A percentile compares a stretch with the other conserved stretches of the same genome.
phyloP scores from a whole-genome alignment of 345 rosid species.

The Gossypium sturtianum region DNA sequence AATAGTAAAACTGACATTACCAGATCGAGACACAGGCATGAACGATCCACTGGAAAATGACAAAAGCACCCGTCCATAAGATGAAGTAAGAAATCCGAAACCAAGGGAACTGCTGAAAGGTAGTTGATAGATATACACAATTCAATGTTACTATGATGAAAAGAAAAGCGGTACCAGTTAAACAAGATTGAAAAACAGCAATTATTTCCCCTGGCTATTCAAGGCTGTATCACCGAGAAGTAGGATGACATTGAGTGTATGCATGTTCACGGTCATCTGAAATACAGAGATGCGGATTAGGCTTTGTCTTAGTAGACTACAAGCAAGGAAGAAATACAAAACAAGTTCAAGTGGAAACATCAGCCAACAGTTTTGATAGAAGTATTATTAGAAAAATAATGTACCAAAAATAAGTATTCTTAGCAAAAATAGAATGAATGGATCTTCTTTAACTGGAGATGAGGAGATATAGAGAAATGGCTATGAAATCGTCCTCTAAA shows the following conservation, averaged over 20 bases:
- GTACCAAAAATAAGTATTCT: too few species aligned
- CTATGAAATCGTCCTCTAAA: neutral
- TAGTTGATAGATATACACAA: conserved; percentile 11
- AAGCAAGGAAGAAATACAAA: too few species aligned
- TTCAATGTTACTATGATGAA: neutral
- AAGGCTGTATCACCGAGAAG: conserved; percentile 54
- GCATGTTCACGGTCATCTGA: conserved; percentile 21
- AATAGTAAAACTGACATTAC: conserved; percentile 15
- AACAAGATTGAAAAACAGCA: neutral
- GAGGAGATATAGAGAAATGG: neutral
- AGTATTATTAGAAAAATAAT: neutral
- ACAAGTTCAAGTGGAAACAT: neutral
- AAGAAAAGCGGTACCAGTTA: neutral
- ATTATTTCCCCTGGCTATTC: conserved; percentile 46
- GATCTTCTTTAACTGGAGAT: neutral
- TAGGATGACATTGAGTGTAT: conserved; percentile 48
- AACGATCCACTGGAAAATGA: conserved; percentile 55
- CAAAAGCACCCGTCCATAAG: conserved; percentile 51
- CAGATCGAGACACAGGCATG: conserved; percentile 42
- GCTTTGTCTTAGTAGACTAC: too few species aligned
- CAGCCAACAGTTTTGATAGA: neutral
- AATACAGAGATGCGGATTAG: too few species aligned
- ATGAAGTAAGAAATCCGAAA: conserved; percentile 62
- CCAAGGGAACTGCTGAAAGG: conserved; percentile 53
- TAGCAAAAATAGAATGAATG: neutral